Evolutionary conservation across 2,329 filamentous ascomycete genomes (phyloP), one percentile per base, ranked within the genome.

Genomic region (Nigrospora sphaerica): DNA sequence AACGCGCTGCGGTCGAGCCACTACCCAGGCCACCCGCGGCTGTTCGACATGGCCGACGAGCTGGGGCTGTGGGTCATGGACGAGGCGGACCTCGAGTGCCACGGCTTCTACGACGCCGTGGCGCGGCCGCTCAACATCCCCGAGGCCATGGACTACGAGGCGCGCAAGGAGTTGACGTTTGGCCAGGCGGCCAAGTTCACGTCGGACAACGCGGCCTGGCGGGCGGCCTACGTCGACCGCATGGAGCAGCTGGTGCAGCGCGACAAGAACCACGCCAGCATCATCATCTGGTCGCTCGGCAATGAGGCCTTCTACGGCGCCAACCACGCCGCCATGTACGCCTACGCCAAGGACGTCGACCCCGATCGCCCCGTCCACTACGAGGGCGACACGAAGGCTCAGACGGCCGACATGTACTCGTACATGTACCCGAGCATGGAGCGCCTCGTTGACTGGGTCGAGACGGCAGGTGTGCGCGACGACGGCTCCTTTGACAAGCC

Each of bases 271-370:
- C 80, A 86, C 52, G 68, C 83, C 0, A 83, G 72, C 6, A 68
- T 88, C 3, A 77, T 88, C 39, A 77, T 87, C 44, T 88, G 85
- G 85, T 84, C 79, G 16, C 67, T 88, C 0, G 85, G 85, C 0
- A 88, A 88, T 47, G 84, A 88, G 57, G 74, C 83, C 0, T 88
- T 85, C 55, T 86, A 85, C 48, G 85, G 85, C 0, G 66, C 67
- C 1, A 88, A 88, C 49, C 81, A 85, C 46, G 73, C 72, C 42
- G 78, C 77, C 11, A 88, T 88, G 84, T 82, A 83, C 48, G 68
- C 81, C 4, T 80, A 73, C 60, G 77, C 81, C 54, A 81, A 78
- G 51, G 56, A 64, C 1, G 69, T 75, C 12, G 83, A 86, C 48
- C 57, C 65, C 1, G 78, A 71, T 6, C 70, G 83, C 2, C 73